A percentile compares a stretch with the other conserved stretches of the same genome.
Evolutionary conservation across 371 early-diverging fungal species (phyloP).

Genomic region (Syncephalastrum monosporum): DNA sequence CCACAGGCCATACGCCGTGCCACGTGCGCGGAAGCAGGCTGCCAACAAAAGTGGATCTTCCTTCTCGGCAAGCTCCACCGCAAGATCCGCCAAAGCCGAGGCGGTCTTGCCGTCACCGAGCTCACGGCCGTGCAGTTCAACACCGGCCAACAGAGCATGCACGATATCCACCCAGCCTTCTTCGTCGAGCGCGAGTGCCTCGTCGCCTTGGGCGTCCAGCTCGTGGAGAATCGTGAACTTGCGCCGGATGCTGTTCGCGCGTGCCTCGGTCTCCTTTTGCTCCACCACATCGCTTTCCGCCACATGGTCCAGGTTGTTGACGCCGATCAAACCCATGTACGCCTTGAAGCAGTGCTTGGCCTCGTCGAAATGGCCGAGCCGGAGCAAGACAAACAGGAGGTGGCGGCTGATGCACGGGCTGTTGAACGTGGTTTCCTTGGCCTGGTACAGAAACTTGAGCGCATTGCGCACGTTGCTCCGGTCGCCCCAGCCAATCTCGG

Average conservation of each 20-base stretch:
- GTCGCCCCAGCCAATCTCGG: conserved; percentile 28
- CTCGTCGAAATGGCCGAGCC: conserved; percentile 74
- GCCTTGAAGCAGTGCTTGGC: conserved; percentile 40
- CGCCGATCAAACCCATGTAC: conserved; percentile 56
- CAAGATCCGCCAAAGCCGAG: conserved; percentile 15
- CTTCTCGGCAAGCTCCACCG: conserved; percentile 15
- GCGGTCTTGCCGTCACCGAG: conserved; percentile 37
- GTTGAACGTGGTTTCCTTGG: conserved; percentile 67
- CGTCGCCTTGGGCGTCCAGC: conserved; percentile 53
- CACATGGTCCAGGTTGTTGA: conserved; percentile 16
- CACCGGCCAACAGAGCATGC: conserved; percentile 39
- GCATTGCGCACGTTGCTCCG: not conserved
- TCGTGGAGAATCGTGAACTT: conserved; percentile 21
- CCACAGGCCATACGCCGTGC: conserved; percentile 55
- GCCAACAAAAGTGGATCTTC: conserved; percentile 5
- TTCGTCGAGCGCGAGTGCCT: conserved; percentile 5
- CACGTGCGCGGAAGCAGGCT: conserved; percentile 52
- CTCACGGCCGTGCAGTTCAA: conserved; percentile 38
- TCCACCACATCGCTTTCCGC: conserved; percentile 10
- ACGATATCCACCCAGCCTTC: conserved; percentile 26
- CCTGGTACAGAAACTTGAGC: conserved; percentile 31
- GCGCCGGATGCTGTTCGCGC: conserved; percentile 6
- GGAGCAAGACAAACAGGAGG: conserved; percentile 54
- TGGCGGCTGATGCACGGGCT: conserved; percentile 64
- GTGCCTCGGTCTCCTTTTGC: conserved; percentile 9